These are phyloP conservation scores for Coccomyxa sp. DNA, from an alignment of 139 green algal genomes.

Conservation along the genomic window DNA sequence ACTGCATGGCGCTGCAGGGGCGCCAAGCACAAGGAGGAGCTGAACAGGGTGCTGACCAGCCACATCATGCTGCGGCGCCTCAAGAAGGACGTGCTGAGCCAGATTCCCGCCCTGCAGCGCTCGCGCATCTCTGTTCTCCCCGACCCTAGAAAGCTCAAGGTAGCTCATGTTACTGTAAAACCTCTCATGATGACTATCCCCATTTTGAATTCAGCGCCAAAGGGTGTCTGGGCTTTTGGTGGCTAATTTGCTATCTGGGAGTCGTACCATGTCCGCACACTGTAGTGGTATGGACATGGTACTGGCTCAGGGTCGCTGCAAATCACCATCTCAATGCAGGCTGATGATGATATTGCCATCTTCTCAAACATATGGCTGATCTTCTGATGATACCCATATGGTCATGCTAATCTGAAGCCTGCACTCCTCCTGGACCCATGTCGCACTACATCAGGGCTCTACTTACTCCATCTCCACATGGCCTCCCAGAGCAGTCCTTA, in stretches of 20 bases:
- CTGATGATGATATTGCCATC: background rate
- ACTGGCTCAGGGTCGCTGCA: no score
- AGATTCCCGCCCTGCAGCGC: slow-evolving; percentile 36
- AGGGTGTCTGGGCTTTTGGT: background rate
- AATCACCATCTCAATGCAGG: background rate
- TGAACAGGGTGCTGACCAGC: slow-evolving; percentile 16
- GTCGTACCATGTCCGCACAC: no score
- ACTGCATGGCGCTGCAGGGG: slow-evolving; percentile 15
- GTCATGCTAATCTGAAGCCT: slow-evolving; percentile 1
- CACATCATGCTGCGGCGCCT: slow-evolving; percentile 35
- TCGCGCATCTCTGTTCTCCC: background rate
- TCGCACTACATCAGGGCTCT: background rate
- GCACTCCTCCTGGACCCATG: background rate
- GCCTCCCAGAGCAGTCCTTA: no score
- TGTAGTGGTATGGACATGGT: no score
- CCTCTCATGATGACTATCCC: background rate
- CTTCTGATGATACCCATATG: background rate
- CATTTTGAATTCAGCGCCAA: background rate
- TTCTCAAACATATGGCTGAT: background rate
- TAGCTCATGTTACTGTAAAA: background rate
- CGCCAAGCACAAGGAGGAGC: slow-evolving; percentile 21
- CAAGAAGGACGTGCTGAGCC: slow-evolving; percentile 34
- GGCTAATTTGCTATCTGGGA: no score
- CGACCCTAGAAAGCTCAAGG: background rate
- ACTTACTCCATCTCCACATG: no score